Conservation (phyloP, 2,329 filamentous ascomycete genomes). For the Ophiobolus disseminans region DNA sequence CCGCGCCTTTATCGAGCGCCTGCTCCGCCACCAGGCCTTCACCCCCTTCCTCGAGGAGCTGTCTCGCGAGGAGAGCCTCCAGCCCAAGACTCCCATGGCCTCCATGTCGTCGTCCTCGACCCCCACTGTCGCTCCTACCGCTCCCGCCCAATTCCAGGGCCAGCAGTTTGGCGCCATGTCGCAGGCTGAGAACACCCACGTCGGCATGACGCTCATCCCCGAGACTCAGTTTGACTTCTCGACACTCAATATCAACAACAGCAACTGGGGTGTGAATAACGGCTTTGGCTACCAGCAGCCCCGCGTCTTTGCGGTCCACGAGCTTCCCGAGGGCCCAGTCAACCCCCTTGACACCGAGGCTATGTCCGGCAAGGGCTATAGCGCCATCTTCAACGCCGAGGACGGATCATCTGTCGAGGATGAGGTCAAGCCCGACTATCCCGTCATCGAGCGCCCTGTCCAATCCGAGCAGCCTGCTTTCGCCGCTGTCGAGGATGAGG, state of each 20-base stretch:
- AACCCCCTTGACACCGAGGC: conserved; percentile 65
- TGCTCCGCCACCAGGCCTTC: conserved; percentile 62
- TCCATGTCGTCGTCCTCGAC: conserved; percentile 39
- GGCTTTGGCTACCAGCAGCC: conserved; percentile 61
- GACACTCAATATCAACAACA: conserved; percentile 66
- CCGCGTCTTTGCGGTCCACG: conserved; percentile 75
- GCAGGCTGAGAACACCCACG: conserved; percentile 64
- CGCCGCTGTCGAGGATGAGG: conserved; percentile 43
- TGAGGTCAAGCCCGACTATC: conserved; percentile 58
- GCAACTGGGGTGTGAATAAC: conserved; percentile 62
- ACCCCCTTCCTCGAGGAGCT: conserved; percentile 55
- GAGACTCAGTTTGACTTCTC: conserved; percentile 79
- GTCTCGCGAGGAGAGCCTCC: conserved; percentile 47
- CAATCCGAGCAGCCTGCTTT: conserved; percentile 25
- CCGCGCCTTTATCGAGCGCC: conserved; percentile 78
- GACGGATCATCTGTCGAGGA: conserved; percentile 51
- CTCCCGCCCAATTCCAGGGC: conserved; percentile 63
- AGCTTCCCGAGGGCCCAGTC: conserved; percentile 70
- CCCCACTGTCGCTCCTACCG: conserved; percentile 38
- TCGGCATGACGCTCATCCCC: conserved; percentile 83
- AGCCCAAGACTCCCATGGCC: conserved; percentile 39
- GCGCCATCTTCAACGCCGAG: conserved; percentile 42
- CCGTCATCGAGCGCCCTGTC: conserved; percentile 54
- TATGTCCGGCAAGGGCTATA: conserved; percentile 72
- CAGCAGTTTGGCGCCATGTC: conserved; percentile 56